A percentile compares a stretch with the other conserved stretches of the same genome.
These are phyloP conservation scores for Odonthalia washingtoniensis DNA, from an alignment of 31 red algal species.

Conservation along the genomic window DNA sequence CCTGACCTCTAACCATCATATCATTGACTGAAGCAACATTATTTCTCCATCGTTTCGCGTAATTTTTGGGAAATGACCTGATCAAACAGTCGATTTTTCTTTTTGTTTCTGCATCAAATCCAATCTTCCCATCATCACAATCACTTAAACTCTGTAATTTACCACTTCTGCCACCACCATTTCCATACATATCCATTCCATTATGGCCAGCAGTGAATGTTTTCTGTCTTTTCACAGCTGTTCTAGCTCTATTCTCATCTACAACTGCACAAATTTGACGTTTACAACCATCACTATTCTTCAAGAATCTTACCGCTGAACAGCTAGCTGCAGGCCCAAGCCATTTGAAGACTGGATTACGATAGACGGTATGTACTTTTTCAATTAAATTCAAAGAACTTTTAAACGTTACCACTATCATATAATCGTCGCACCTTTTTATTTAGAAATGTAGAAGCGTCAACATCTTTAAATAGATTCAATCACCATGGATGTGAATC, in stretches of 20 bases:
- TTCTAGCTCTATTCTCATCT: no score
- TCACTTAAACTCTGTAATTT: constrained; percentile 1
- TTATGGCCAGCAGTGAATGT: constrained; percentile 29
- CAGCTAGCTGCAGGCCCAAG: constrained; percentile 51
- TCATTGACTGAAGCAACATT: no score
- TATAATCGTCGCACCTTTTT: constrained; percentile 97
- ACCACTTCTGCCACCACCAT: constrained; percentile 2
- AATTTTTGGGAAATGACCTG: constrained; percentile 51
- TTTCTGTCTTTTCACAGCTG: constrained; percentile 33
- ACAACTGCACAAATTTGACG: not conserved
- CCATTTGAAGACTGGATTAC: constrained; percentile 73
- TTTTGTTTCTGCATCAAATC: no score
- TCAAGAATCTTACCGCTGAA: constrained; percentile 9
- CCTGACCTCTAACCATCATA: no score
- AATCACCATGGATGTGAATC: no score
- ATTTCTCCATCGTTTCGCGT: constrained; percentile 52
- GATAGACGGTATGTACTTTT: constrained; percentile 91
- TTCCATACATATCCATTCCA: not conserved
- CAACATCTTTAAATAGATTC: constrained; percentile 55
- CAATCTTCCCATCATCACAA: constrained; percentile 24
- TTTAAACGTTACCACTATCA: constrained; percentile 95
- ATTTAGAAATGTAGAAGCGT: constrained; percentile 69
- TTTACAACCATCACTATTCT: not conserved
- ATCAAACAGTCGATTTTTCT: constrained; percentile 44
- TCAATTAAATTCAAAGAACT: constrained; percentile 84